These are phyloP conservation scores for Flaveria robusta DNA, from an alignment of 129 eudicot genomes.

Conservation along the genomic window DNA sequence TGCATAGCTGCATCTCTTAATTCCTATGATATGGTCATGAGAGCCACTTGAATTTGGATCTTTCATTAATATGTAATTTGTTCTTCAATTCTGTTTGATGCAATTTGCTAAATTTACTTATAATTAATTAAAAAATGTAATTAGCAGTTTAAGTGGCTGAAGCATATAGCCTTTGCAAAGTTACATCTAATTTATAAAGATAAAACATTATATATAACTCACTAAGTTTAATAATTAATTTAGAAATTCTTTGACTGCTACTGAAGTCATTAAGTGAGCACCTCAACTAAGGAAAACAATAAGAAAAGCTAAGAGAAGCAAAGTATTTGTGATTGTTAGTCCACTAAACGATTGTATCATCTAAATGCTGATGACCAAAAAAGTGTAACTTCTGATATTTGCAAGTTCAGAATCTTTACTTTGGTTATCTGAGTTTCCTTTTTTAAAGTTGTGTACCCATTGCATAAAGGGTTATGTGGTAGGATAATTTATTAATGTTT, in stretches of 20 bases:
- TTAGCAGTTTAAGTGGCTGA: not conserved
- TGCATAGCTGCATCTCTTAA: not conserved
- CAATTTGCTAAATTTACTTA: not conserved
- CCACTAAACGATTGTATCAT: not conserved
- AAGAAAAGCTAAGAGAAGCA: not conserved
- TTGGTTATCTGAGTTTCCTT: not conserved
- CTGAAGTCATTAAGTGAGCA: not conserved
- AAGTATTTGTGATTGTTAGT: not conserved
- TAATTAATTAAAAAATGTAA: not conserved
- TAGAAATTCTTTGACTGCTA: not conserved
- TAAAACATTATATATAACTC: not conserved
- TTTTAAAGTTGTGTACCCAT: not conserved
- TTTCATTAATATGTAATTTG: not conserved
- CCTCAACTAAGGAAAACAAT: conserved; percentile 5
- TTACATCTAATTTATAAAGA: not conserved
- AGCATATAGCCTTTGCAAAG: not conserved
- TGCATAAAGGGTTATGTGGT: not conserved
- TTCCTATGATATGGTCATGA: not conserved
- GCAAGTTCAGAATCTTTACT: not conserved
- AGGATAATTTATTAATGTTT: too few relatives aligned
- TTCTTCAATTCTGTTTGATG: not conserved
- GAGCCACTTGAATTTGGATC: conserved; percentile 1
- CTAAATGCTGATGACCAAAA: not conserved
- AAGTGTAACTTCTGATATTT: not conserved
- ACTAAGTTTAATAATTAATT: not conserved